Evolutionary conservation across 768 basidiomycete species (phyloP).

Genomic region (Mycena kentingensis): DNA sequence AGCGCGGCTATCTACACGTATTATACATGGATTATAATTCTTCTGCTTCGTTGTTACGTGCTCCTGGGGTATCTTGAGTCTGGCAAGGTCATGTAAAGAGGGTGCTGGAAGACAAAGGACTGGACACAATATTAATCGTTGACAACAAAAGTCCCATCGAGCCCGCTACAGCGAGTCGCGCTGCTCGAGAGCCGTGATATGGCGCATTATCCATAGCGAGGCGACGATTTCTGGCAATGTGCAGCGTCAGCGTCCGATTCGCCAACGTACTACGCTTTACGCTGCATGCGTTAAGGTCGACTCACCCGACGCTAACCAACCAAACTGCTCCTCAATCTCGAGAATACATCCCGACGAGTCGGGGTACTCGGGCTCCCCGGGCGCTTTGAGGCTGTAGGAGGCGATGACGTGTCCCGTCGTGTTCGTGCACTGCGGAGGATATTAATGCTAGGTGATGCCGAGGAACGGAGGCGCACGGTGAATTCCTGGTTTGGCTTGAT

Average conservation of each 20-base stretch:
- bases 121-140: too few species aligned
- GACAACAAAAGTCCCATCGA: too few species aligned
- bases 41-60: too few species aligned
- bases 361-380: conserved; percentile 55
- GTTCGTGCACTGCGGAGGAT: conserved; percentile 53
- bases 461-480: conserved; percentile 47
- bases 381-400: conserved; percentile 57
- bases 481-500: conserved; percentile 57
- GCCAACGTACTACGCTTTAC: too few species aligned
- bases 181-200: conserved; percentile 54
- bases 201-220: conserved; percentile 64
- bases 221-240: conserved; percentile 58
- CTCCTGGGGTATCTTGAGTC: too few species aligned
- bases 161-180: too few species aligned
- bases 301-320: conserved; percentile 57
- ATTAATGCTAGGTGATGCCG: conserved; percentile 2
- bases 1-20: too few species aligned
- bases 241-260: conserved; percentile 4
- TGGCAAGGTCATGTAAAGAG: too few species aligned
- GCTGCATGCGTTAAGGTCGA: conserved; percentile 5
- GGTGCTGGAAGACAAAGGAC: too few species aligned
- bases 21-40: too few species aligned
- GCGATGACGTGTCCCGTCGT: conserved; percentile 53
- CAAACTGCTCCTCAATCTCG: conserved; percentile 62
- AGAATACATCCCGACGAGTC: conserved; percentile 63